A percentile compares a stretch with the other conserved stretches of the same genome.
These are phyloP conservation scores for Limnanthes douglasii DNA, from an alignment of 345 rosid genomes.

Conservation along the genomic window DNA sequence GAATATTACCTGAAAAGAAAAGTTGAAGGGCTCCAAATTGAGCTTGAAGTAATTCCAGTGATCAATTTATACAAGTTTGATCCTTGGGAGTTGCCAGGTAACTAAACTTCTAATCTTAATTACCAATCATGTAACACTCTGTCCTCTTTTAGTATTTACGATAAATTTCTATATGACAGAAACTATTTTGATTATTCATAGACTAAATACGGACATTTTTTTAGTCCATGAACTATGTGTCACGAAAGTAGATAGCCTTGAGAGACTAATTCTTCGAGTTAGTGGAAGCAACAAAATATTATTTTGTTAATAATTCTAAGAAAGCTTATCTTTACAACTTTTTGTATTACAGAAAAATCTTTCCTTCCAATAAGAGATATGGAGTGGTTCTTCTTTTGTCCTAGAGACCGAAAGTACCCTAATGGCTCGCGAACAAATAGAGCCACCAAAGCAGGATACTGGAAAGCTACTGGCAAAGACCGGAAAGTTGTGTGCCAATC, in stretches of 20 bases:
- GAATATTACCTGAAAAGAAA: slow-evolving; percentile 75
- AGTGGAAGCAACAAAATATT: too few species aligned
- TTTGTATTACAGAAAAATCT: slow-evolving; percentile 53
- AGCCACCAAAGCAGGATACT: slow-evolving; percentile 83
- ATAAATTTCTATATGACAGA: too few species aligned
- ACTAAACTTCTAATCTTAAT: slow-evolving; percentile 5
- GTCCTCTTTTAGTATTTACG: too few species aligned
- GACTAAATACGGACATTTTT: neutral
- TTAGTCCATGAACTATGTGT: too few species aligned
- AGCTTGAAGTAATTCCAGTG: slow-evolving; percentile 77
- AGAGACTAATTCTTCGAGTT: too few species aligned
- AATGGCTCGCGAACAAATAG: slow-evolving; percentile 73
- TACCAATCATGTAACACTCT: too few species aligned
- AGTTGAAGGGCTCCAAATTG: slow-evolving; percentile 51
- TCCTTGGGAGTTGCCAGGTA: slow-evolving; percentile 93
- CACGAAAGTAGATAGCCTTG: too few species aligned
- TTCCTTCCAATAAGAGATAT: slow-evolving; percentile 61
- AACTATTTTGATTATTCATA: neutral
- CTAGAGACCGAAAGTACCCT: slow-evolving; percentile 69
- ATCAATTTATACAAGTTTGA: slow-evolving; percentile 81
- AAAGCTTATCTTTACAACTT: too few species aligned
- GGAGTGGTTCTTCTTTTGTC: slow-evolving; percentile 96
- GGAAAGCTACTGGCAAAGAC: slow-evolving; percentile 96
- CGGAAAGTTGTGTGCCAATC: slow-evolving; percentile 40
- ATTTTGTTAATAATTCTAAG: too few species aligned